phyloP scores from a whole-genome alignment of 768 basidiomycete genomes.

The Royoungia palumana region DNA sequence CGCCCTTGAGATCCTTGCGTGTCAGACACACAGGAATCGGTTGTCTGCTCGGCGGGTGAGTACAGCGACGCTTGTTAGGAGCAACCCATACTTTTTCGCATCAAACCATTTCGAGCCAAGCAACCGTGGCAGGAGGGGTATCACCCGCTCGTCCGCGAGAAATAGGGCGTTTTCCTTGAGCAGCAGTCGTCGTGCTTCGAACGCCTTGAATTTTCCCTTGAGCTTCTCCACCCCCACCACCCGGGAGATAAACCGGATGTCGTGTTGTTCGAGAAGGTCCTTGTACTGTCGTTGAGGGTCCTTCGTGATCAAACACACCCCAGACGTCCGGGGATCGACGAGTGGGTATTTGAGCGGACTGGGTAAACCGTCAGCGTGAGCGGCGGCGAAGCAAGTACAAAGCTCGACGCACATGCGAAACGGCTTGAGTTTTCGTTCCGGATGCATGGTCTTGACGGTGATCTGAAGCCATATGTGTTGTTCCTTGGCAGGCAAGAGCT shows the following conservation, averaged over 20 bases:
- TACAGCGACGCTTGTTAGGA: neutral
- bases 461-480: constrained; percentile 88
- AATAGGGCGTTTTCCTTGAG: constrained; percentile 90
- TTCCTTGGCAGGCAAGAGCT: constrained; percentile 75
- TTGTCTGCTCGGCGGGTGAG: constrained; percentile 51
- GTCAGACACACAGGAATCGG: constrained; percentile 92
- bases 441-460: constrained; percentile 77
- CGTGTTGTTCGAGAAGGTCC: constrained; percentile 73
- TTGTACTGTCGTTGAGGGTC: constrained; percentile 97
- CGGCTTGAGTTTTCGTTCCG: constrained; percentile 76
- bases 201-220: constrained; percentile 89
- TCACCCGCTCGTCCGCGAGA: constrained; percentile 86
- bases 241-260: constrained; percentile 85
- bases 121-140: constrained; percentile 82
- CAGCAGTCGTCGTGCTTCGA: constrained; percentile 76
- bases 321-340: constrained; percentile 75
- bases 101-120: constrained; percentile 90
- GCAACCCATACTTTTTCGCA: constrained; percentile 82
- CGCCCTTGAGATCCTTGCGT: constrained; percentile 86
- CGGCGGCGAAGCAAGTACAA: neutral
- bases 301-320: constrained; percentile 91
- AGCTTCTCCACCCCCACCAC: constrained; percentile 90
- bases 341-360: constrained; percentile 76
- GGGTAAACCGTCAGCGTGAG: constrained; percentile 2
- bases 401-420: constrained; percentile 65